These are phyloP conservation scores for Phytophthora ramorum DNA, from an alignment of 352 stramenopile species.

Conservation along the genomic window DNA sequence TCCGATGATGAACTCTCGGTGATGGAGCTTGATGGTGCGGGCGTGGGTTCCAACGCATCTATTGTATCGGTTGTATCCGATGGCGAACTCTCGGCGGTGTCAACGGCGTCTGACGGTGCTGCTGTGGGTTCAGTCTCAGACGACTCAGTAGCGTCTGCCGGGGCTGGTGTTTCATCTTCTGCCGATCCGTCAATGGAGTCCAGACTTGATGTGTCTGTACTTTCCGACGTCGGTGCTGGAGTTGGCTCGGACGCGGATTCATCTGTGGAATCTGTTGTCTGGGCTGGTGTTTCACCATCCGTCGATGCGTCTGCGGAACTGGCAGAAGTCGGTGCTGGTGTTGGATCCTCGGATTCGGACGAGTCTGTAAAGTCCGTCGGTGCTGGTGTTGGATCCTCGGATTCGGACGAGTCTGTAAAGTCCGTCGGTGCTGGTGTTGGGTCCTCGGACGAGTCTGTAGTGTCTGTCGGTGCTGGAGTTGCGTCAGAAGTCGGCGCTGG, in stretches of 20 bases:
- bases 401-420: not conserved
- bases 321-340: not conserved
- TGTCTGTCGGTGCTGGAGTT: not conserved
- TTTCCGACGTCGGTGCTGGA: not conserved
- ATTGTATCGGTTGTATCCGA: not conserved
- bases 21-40: not conserved
- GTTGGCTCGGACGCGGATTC: not conserved
- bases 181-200: not conserved
- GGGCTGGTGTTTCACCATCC: not conserved
- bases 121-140: not conserved
- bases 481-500: conserved; percentile 22
- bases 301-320: not conserved
- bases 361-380: not conserved
- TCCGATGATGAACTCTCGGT: not conserved
- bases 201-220: not conserved
- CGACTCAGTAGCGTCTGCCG: not conserved
- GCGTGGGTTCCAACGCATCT: not conserved
- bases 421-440: not conserved
- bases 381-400: not conserved
- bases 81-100: not conserved
- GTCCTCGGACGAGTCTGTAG: not conserved
- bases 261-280: not conserved
- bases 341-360: not conserved
- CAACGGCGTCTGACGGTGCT: not conserved
- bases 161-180: not conserved